Base-by-base conservation (phyloP, 805 yeast genomes). In the Kluyveromyces starmeri region DNA sequence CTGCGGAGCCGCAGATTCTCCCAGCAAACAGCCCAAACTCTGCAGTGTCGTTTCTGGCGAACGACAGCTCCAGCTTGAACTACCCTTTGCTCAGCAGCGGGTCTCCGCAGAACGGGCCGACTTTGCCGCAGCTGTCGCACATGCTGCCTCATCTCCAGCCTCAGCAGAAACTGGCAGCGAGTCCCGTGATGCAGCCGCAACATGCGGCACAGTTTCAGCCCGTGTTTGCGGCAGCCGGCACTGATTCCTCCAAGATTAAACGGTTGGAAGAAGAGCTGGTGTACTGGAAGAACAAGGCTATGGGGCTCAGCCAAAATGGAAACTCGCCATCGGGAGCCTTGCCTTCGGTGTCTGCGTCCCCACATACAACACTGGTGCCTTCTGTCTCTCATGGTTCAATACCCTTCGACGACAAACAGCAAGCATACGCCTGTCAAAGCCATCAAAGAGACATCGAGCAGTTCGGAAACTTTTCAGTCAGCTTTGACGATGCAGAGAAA, bases 231-330 rank as follows among this genome's bases (percentile, higher is more conserved):
- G 6, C 26, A 10, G 7, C 26, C 13, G 11, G 14, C 13, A 23
- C 7, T 14, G 28, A 26, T 26, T 17, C 19, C 9, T 6, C 12
- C 19, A 26, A 20, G 13, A 20, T 30, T 6, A 10, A 21, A 9
- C 12, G 14, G 25, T 18, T 30, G 20, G 26, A 30, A 20, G 25
- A 20, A 12, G 26, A 30, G 25, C 14, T 30, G 8, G 12, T 13
- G 13, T 30, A 14, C 16, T 30, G 33, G 33, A 30, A 30, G 16
- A 30, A 14, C 16, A 30, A 30, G n/a, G 33, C 33, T 3, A n/a
- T 15, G 17, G n/a, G 10, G 23, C 10, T 11, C 10, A 11, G 23
- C 11, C 11, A 9, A 11, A 20, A 20, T 11, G 11, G 10, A 11
- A 20, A 20, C 23, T n/a, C n/a, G n/a, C n/a, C n/a, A n/a, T n/a